Evolutionary conservation across 805 yeast species (phyloP).

Genomic region (Ogataea allantospora): DNA sequence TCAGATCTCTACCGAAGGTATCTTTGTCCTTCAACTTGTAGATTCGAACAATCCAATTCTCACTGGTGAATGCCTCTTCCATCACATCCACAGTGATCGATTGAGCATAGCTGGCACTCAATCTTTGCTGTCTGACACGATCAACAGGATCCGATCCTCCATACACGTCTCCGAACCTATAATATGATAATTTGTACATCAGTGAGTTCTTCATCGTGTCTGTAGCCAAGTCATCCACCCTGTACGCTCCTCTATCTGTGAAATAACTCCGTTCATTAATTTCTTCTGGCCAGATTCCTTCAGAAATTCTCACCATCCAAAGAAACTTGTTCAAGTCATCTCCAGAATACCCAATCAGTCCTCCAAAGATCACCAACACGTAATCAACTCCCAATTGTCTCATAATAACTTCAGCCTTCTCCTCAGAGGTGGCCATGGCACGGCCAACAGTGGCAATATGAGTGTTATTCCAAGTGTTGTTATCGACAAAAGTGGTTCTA

Average conservation of each 20-base stretch:
- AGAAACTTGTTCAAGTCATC: slow-evolving; percentile 95
- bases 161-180: slow-evolving; percentile 75
- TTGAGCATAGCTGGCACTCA: slow-evolving; percentile 30
- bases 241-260: slow-evolving; percentile 83
- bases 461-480: slow-evolving; percentile 99
- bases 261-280: slow-evolving; percentile 81
- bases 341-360: slow-evolving; percentile 88
- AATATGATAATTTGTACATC: slow-evolving; percentile 93
- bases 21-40: slow-evolving; percentile 90
- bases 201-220: slow-evolving; percentile 83
- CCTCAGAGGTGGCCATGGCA: slow-evolving; percentile 92
- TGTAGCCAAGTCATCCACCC: slow-evolving; percentile 79
- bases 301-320: slow-evolving; percentile 99
- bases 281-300: slow-evolving; percentile 99
- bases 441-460: slow-evolving; percentile 99
- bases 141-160: slow-evolving; percentile 65
- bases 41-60: slow-evolving; percentile 95
- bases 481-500: slow-evolving; percentile 95
- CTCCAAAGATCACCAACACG: slow-evolving; percentile 91
- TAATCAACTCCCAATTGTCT: slow-evolving; percentile 93
- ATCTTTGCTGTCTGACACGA: slow-evolving; percentile 81
- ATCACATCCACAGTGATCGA: slow-evolving; percentile 66
- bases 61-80: slow-evolving; percentile 93
- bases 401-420: slow-evolving; percentile 82
- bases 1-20: slow-evolving; percentile 76